A percentile compares a stretch with the other conserved stretches of the same genome.
Evolutionary conservation across 2,329 filamentous ascomycete species (phyloP).

Genomic region (Aspergillus jensenii): DNA sequence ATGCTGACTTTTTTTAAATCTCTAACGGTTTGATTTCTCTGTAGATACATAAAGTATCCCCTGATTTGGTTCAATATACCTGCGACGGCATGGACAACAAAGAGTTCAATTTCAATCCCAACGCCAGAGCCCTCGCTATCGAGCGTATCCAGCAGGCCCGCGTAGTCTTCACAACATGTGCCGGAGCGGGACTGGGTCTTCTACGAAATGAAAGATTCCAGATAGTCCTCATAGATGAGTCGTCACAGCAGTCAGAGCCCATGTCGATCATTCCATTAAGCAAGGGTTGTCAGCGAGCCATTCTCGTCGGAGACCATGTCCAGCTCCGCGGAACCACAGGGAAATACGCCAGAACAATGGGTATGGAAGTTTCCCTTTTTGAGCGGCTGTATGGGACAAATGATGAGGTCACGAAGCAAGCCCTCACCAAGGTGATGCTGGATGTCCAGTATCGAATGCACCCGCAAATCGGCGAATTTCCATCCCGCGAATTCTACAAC

Average conservation of each 20-base stretch:
- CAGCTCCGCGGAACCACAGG: not conserved
- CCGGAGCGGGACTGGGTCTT: not conserved
- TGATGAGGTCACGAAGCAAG: not conserved
- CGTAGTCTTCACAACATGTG: conserved; percentile 1
- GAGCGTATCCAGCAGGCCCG: conserved; percentile 1
- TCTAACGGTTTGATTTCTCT: not conserved
- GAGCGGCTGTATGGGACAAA: not conserved
- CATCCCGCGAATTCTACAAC: not conserved
- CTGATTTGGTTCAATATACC: not conserved
- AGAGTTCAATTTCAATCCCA: not conserved
- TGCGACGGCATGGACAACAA: not conserved
- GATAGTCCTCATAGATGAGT: not conserved
- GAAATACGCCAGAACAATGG: not conserved
- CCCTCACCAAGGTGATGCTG: not conserved
- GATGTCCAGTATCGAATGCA: conserved; percentile 4
- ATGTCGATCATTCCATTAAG: not conserved
- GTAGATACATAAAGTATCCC: not conserved
- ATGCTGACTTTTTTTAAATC: not conserved
- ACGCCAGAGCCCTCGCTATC: not conserved
- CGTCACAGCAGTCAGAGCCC: not conserved
- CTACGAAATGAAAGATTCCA: not conserved
- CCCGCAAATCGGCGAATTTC: not conserved
- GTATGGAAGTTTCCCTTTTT: not conserved
- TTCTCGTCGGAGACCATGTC: not conserved
- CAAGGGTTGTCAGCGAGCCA: not conserved